Evolutionary conservation across 176 grass and related monocot species (phyloP), one percentile per base, ranked within the genome.

Genomic region (Oryza officinalis): DNA sequence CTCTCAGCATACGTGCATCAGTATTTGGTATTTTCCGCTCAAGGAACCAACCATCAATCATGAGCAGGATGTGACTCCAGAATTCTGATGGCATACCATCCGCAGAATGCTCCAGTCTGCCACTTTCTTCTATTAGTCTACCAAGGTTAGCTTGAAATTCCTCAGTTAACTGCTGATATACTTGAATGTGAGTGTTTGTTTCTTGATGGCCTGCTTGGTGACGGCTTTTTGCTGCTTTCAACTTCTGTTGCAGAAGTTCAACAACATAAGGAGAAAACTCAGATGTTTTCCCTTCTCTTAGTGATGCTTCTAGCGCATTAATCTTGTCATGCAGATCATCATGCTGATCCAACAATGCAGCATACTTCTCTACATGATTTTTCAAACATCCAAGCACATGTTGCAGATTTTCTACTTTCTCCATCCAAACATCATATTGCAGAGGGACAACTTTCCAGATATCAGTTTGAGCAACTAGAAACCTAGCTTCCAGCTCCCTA

Each of bases 31-130:
- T 76, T 68, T 92, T 92, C 67, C 80, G 86, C 67, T 92, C 90
- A 70, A 92, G 77, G 52, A 92, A 88, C 90, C 86, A 92, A 69
- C 90, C 68, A 52, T 92, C 90, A 76, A 92, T 81, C 73, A 80
- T 72, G 60, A 92, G 78, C 23, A 76, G 70, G 64, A 92, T 80
- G 57, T 28, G 80, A 61, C 90, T 92, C 90, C 90, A 92, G 30
- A 92, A 88, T 83, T 83, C 73, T 73, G 31, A 67, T 54, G 90
- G 60, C 65, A 86, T 18, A 80, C 85, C 80, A 45, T 81, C 61
- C 0, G 28, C 66, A 69, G 71, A 27, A 57, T 40, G 32, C 44
- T 75, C 83, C 25, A 27, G 6, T 77, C 71, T 83, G 67, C 78
- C 57, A 20, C 41, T 88, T 78, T 92, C 86, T 73, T 88, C 90